Base-by-base conservation (phyloP, 208 protist species). In the Trypanosoma platydactyli region DNA sequence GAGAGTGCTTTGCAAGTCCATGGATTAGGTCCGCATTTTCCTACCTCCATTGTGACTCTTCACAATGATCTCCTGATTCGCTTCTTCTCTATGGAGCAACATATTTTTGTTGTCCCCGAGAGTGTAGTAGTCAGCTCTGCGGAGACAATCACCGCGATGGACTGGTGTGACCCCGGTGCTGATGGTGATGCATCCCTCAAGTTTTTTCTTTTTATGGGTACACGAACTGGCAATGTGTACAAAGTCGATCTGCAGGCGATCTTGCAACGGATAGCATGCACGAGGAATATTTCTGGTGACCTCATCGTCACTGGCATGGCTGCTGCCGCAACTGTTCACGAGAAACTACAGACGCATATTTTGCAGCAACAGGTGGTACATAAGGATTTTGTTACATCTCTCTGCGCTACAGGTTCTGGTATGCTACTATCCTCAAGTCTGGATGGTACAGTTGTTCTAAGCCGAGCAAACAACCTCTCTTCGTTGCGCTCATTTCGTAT, bases 11-110 rank as follows among this genome's bases (percentile, higher is more conserved):
- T 89, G 35, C 60, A 73, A 22, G 64, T 91, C 24, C 56, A 68
- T 27, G 73, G 79, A 18, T 75, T 91, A 0, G 67, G 72, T 11
- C 65, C 68, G 0, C 66, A 69, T 46, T 67, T 88, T 56, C 77
- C 83, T n/a, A 69, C 68, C 42, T 68, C 83, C 13, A 68, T 84
- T 3, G 56, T 87, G 5, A 83, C 79, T 6, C 71, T 78, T 53
- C 65, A 80, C 68, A 86, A 64, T 59, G 86, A 92, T 70, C 70
- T 92, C 44, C 65, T 88, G 12, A 63, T 92, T 9, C 86, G 86
- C 30, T 56, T 92, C 22, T 92, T 86, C 68, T 64, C 68, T 48
- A 84, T 77, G 58, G 73, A 77, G 40, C 71, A 70, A 45, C 81
- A 81, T 24, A 53, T 89, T 54, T 80, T 81, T 77, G 76, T 81